Percentiles rank a stretch among this genome's conserved stretches.
These are phyloP conservation scores for Suillus paluster DNA, from an alignment of 768 basidiomycete species.

Conservation along the genomic window DNA sequence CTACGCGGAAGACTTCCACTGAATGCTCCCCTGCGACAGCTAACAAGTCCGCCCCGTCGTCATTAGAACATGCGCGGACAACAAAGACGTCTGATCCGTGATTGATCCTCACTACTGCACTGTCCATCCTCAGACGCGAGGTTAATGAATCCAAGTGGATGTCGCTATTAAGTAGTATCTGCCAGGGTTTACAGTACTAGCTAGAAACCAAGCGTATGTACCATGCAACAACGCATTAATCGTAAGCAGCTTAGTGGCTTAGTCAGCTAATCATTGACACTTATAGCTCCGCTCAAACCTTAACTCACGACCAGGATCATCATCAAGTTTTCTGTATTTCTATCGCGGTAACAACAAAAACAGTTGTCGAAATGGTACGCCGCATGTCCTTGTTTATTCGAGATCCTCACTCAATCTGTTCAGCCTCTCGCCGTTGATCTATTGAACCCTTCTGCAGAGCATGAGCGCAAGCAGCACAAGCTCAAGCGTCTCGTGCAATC, in stretches of 20 bases:
- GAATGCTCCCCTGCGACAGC: conserved; percentile 77
- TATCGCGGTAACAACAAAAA: background rate
- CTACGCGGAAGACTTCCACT: conserved; percentile 69
- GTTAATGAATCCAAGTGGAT: background rate
- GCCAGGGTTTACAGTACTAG: conserved; percentile 42
- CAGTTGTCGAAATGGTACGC: conserved; percentile 3
- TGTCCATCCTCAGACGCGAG: conserved; percentile 44
- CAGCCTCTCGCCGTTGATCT: conserved; percentile 98
- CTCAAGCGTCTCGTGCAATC: conserved; percentile 99
- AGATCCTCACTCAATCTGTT: background rate
- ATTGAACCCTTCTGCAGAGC: conserved; percentile 90
- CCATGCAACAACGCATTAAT: too few relatives aligned
- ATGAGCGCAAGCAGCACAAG: conserved; percentile 93
- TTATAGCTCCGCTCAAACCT: conserved; percentile 10
- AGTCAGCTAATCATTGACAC: too few relatives aligned
- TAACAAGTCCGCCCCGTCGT: conserved; percentile 68
- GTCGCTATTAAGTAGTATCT: background rate
- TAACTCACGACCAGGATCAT: background rate
- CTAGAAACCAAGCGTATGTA: conserved; percentile 49
- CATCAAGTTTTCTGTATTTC: background rate
- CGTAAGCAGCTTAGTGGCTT: too few relatives aligned
- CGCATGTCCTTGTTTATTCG: background rate
- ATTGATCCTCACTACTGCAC: conserved; percentile 50
- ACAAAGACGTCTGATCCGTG: conserved; percentile 66
- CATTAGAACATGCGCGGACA: conserved; percentile 63